Evolutionary conservation across 2,329 filamentous ascomycete species (phyloP).

Genomic region (Pseudopithomyces chartarum): DNA sequence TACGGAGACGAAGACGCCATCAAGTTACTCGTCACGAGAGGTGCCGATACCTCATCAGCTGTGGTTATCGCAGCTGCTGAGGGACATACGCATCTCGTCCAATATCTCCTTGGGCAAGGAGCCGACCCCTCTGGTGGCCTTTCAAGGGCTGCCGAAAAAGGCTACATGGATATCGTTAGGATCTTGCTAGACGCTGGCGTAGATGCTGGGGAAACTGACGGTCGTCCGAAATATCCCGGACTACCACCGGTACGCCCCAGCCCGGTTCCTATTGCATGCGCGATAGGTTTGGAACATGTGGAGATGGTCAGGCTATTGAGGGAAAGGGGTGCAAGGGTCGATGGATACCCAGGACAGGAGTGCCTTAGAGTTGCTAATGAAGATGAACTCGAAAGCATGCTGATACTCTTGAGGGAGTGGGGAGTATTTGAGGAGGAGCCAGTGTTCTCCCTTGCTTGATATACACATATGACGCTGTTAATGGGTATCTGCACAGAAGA

Average conservation of each 20-base stretch:
- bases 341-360: background rate
- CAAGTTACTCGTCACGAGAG: background rate
- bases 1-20: background rate
- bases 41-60: background rate
- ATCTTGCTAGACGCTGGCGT: background rate
- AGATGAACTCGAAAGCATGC: background rate
- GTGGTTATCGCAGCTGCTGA: background rate
- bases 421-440: too few species aligned
- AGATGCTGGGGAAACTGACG: background rate
- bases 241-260: background rate
- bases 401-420: background rate
- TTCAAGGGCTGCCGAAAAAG: background rate
- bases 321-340: background rate
- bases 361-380: background rate
- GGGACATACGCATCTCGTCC: background rate
- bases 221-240: background rate
- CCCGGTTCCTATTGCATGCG: background rate
- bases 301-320: background rate
- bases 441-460: too few species aligned
- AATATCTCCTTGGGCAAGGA: background rate
- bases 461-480: too few species aligned
- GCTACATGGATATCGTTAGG: background rate
- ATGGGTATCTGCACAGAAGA: too few species aligned
- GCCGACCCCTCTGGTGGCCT: background rate
- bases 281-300: background rate